A percentile compares a stretch with the other conserved stretches of the same genome.
phyloP scores from a whole-genome alignment of 2,329 filamentous ascomycete genomes.

The Emergomyces pasteurianus region DNA sequence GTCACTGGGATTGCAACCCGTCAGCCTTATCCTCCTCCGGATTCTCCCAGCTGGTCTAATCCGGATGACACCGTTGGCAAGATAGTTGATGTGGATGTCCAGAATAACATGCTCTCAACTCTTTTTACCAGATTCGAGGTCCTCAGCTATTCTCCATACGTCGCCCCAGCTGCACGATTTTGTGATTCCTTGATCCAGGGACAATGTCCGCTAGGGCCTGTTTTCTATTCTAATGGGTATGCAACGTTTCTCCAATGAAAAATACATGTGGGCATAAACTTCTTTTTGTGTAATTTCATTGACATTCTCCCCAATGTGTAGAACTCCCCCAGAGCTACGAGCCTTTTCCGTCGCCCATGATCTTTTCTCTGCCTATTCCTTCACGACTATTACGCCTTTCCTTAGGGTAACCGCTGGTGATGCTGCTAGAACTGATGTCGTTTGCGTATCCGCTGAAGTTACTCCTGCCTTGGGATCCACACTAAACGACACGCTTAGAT shows the following conservation, averaged over 20 bases:
- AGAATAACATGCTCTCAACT: slow-evolving; percentile 55
- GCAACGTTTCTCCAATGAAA: slow-evolving; percentile 9
- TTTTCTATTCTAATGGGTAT: slow-evolving; percentile 49
- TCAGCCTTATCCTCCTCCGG: slow-evolving; percentile 47
- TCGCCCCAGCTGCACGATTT: slow-evolving; percentile 45
- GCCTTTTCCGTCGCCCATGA: slow-evolving; percentile 63
- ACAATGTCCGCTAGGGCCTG: slow-evolving; percentile 62
- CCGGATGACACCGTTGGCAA: slow-evolving; percentile 56
- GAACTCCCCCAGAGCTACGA: slow-evolving; percentile 44
- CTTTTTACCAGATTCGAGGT: slow-evolving; percentile 61
- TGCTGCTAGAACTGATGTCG: slow-evolving; percentile 48
- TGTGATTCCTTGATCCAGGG: slow-evolving; percentile 51
- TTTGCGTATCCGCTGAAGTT: slow-evolving; percentile 68
- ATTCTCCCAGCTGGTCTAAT: slow-evolving; percentile 52
- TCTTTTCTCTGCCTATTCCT: slow-evolving; percentile 72
- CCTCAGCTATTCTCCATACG: slow-evolving; percentile 62
- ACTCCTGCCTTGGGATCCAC: slow-evolving; percentile 66
- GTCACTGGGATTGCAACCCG: slow-evolving; percentile 60
- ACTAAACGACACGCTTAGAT: slow-evolving; percentile 59
- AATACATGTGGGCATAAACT: neutral
- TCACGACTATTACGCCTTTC: slow-evolving; percentile 66
- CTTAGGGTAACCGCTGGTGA: slow-evolving; percentile 69
- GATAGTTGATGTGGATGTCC: slow-evolving; percentile 53
- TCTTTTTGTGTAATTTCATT: neutral
- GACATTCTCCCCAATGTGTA: slow-evolving; percentile 6